A percentile compares a stretch with the other conserved stretches of the same genome.
Conservation (phyloP, 805 yeast genomes). For the Hanseniaspora occidentalis region DNA sequence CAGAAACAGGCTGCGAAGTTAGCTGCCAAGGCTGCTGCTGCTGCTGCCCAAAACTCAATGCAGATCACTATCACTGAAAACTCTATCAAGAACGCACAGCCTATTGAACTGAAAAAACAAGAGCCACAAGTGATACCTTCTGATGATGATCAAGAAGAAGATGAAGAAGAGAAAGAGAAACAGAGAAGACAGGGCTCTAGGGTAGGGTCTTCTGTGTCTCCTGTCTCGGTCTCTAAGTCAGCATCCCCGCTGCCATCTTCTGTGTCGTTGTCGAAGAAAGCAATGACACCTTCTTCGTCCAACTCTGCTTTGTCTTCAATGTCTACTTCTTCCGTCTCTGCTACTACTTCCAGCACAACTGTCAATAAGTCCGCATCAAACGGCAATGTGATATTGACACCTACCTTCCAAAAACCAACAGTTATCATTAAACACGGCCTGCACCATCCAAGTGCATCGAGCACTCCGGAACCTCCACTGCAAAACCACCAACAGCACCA, state of each 20-base stretch:
- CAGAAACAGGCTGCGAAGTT: constrained; percentile 25
- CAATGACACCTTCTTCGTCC: no score
- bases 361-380: background rate
- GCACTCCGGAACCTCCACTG: constrained; percentile 4
- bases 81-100: constrained; percentile 4
- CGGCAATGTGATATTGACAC: background rate
- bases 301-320: no score
- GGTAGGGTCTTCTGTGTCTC: no score
- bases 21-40: constrained; percentile 18
- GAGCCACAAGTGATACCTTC: background rate
- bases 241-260: background rate
- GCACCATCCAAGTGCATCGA: constrained; percentile 9
- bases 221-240: background rate
- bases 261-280: background rate
- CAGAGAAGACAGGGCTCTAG: background rate
- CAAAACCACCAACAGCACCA: constrained; percentile 14
- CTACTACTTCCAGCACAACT: constrained; percentile 2
- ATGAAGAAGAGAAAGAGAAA: background rate
- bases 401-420: constrained; percentile 4
- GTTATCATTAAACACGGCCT: constrained; percentile 7
- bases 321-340: no score
- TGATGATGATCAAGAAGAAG: background rate
- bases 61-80: constrained; percentile 8
- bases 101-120: background rate
- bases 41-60: constrained; percentile 6